phyloP scores from a whole-genome alignment of 2,329 filamentous ascomycete genomes.

The Canariomyces notabilis region DNA sequence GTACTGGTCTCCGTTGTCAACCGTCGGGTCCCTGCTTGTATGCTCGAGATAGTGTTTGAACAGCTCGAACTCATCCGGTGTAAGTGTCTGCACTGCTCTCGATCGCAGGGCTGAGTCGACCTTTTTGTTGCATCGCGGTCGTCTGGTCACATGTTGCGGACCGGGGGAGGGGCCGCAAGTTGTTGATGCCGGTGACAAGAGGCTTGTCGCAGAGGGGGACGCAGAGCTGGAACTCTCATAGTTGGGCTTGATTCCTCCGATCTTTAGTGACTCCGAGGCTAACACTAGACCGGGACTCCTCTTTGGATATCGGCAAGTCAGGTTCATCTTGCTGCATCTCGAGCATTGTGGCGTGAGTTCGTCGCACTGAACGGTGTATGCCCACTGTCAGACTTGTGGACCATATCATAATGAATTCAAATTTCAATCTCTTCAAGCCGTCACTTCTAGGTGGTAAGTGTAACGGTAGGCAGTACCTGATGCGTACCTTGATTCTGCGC shows the following conservation, averaged over 20 bases:
- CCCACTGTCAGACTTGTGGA: too few relatives aligned
- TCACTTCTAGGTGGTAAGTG: too few relatives aligned
- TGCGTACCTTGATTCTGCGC: constrained; percentile 32
- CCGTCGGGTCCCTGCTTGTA: constrained; percentile 34
- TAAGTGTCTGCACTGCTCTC: constrained; percentile 18
- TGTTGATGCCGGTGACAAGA: neutral
- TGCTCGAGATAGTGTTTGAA: constrained; percentile 39
- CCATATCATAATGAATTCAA: too few relatives aligned
- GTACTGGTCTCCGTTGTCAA: constrained; percentile 35
- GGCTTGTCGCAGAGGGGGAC: neutral
- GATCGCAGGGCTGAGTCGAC: constrained; percentile 9
- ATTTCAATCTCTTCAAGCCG: too few relatives aligned
- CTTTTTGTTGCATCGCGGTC: neutral
- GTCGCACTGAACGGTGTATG: constrained; percentile 36
- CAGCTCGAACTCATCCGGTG: constrained; percentile 32
- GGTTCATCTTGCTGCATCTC: constrained; percentile 29
- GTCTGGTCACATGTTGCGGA: neutral
- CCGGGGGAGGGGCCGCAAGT: neutral
- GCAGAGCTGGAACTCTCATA: constrained; percentile 6
- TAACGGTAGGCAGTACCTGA: too few relatives aligned
- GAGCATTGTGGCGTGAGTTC: constrained; percentile 32
- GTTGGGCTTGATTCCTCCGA: too few relatives aligned
- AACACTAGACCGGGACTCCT: too few relatives aligned
- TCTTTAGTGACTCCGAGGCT: too few relatives aligned
- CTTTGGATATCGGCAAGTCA: constrained; percentile 29